Evolutionary conservation across 371 early-diverging fungal species (phyloP), one percentile per base, ranked within the genome.

Genomic region (Mucor velutinosus): DNA sequence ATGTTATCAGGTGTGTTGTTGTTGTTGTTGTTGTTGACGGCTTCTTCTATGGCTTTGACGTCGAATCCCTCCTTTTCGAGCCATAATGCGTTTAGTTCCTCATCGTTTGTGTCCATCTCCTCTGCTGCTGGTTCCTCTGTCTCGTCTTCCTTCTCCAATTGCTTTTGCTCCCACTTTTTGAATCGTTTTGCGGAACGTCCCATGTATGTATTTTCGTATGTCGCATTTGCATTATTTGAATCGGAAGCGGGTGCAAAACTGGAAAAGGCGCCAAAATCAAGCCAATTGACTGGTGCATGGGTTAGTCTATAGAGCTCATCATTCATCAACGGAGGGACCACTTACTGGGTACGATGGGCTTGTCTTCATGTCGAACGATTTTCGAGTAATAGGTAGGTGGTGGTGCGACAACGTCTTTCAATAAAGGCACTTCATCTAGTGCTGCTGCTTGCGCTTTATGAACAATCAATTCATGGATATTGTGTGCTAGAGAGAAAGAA

Each of bases 191-290:
- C 70, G 59, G 75, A 69, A 33, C 77, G 64, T 33, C 79, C 83
- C 71, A 80, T 77, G 60, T 73, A 79, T 23, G 82, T 84, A 35
- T 59, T 68, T 60, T 81, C 80, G 39, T 81, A 84, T 3, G 77
- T 79, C 17, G 77, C 70, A 43, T 79, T 84, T 2, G 82, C 80
- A 49, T 77, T 75, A 39, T 78, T 76, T 2, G 84, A 84, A 64
- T 84, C 82, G 3, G 70, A 76, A 11, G 80, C 75, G 43, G 84
- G 84, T 8, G 82, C 81, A 77, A 84, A 84, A 56, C 82, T 81
- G 0, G 80, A 75, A 59, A 81, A 84, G 1, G 79, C 75, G 11
- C 84, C 84, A 74, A 80, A 84, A 67, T 84, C 80, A 23, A 84
- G 70, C 80, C 81, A 81, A 76, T 80, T 78, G 11, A 84, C 84